Evolutionary conservation across 148 eudicot species (phyloP), one percentile per base, ranked within the genome.

Genomic region (Mesembryanthemum crystallinum): DNA sequence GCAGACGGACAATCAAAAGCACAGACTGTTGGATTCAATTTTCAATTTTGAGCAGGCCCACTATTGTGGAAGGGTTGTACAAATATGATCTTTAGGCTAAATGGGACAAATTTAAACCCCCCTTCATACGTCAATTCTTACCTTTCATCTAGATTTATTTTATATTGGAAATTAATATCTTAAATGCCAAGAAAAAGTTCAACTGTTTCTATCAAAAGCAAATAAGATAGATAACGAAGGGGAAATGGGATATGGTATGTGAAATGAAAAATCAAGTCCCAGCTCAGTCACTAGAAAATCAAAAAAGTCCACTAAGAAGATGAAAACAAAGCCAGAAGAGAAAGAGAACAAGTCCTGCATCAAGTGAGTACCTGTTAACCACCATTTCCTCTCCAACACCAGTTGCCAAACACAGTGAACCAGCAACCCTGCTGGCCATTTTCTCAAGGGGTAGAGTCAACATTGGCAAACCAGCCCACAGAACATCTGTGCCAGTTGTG

Each of bases 401-500:
- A 69, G 98, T 93, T 59, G 98, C 98, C 77, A 89, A 78, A 82
- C 98, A 93, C 58, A 93, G 87, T 52, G 98, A 93, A 77, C 94
- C 98, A 74, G 98, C 98, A 75, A 93, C 98, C 80, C 98, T 89
- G 52, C 92, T 93, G 9, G 98, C 98, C 98, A 93, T 93, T 82
- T 93, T 93, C 89, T 93, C 89, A 47, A 91, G 86, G 59, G 98
- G 97, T 72, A 93, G 87, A 24, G 97, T 92, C 82, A 95, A 80
- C 97, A 95, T 92, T 21, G 98, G 98, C 52, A 95, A 78, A 78
- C 98, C 98, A 75, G 98, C 98, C 98, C 98, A 94, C 66, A 94
- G 90, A 83, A 92, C 83, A 86, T 94, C 98, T n/a, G 98, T 94
- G 58, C 98, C 98, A 39, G 98, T 94, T 28, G 98, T 94, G 75